Base-by-base conservation (phyloP, 2,329 filamentous ascomycete species). In the Macroventuria anomochaeta region DNA sequence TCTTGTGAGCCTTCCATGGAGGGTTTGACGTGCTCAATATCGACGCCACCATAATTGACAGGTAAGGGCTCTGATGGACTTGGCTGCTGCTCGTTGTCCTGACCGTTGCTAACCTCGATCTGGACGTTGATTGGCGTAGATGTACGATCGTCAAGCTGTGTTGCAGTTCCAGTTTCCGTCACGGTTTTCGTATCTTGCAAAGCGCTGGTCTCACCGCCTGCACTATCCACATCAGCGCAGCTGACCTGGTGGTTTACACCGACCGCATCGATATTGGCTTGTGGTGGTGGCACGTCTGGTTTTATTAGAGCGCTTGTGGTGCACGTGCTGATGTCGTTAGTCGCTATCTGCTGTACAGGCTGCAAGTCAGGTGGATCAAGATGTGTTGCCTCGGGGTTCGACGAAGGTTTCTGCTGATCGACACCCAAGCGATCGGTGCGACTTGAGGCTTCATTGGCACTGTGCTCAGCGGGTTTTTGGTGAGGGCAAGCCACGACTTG, bases 401-500 rank as follows among this genome's bases (percentile, higher is more conserved):
- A 7, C 26, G 56, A 60, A 60, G 52, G 41, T 51, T 53, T 53
- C 8, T 32, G 26, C n/a, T 29, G 50, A 58, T 60, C 58, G 42
- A 31, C 51, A 46, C 23, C 38, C 55, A 60, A 62, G 59, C 41
- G 33, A 44, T 46, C 53, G 46, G 41, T 37, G 33, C 29, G 31
- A 23, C 34, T 46, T 48, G 46, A 41, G 53, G 40, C 23, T 34
- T 41, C 17, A 28, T 57, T 59, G 50, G 58, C 56, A 56, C 29
- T 20, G 33, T 32, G 15, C 26, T 55, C 37, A 41, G 43, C 36
- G 15, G 32, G 41, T 26, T 54, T 60, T 66, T 65, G 58, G 57
- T 58, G 50, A 55, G 49, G 25, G 43, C 39, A 58, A 53, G 59
- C 47, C 43, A 31, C 32, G 44, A 56, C 48, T 59, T 68, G 65